Conservation (phyloP, 148 eudicot genomes). For the Fallopia convolvulus region DNA sequence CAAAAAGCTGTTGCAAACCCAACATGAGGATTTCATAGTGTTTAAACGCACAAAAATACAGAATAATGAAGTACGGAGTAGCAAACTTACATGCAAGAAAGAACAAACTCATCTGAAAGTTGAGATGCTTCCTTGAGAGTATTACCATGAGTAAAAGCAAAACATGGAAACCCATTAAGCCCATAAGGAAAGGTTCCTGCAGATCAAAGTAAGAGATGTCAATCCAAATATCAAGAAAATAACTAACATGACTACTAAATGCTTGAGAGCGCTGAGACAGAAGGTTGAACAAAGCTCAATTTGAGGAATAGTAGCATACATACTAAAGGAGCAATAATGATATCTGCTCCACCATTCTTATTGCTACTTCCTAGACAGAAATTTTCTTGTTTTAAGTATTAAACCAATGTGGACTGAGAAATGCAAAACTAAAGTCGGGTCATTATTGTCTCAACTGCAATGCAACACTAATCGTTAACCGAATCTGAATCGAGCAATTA, state of each 20-base stretch:
- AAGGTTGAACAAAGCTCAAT: background rate
- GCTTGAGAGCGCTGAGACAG: background rate
- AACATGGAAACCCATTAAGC: slow-evolving; percentile 61
- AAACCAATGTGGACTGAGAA: background rate
- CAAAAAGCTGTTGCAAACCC: background rate
- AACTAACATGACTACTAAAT: background rate
- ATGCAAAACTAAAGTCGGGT: background rate
- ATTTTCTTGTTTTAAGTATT: background rate
- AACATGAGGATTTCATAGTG: background rate
- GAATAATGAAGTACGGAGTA: slow-evolving; percentile 5
- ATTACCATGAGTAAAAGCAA: slow-evolving; percentile 37
- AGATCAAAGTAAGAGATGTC: background rate
- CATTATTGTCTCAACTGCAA: background rate
- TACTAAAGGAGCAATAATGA: background rate
- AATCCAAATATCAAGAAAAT: background rate
- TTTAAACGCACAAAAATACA: background rate
- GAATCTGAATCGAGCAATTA: background rate
- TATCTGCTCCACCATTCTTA: background rate
- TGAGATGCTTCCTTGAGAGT: slow-evolving; percentile 60
- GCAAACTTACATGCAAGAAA: slow-evolving; percentile 59
- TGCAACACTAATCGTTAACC: background rate
- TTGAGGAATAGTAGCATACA: background rate
- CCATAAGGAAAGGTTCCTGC: slow-evolving; percentile 81
- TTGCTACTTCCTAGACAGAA: no score
- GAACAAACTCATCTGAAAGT: slow-evolving; percentile 87